phyloP scores from a whole-genome alignment of 257 asterid species.

The Solanum clarkiae region DNA sequence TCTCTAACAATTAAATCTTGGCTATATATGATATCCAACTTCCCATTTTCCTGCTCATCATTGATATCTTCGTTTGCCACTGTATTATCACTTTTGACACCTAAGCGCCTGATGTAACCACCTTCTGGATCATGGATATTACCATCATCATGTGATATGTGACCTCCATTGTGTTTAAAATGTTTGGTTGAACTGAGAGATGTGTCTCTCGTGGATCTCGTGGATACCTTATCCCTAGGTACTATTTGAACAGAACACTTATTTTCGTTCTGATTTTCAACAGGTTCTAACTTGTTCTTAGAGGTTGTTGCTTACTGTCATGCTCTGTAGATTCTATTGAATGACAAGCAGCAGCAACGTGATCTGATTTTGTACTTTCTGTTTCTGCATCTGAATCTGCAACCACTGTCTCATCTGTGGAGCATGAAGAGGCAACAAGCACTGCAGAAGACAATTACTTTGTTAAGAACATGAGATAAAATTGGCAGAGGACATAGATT shows the following conservation, averaged over 20 bases:
- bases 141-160: conserved; percentile 18
- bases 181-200: background rate
- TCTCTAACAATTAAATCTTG: conserved; percentile 67
- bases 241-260: conserved; percentile 2
- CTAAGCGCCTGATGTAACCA: conserved; percentile 8
- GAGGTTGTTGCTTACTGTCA: conserved; percentile 16
- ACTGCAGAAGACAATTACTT: conserved; percentile 33
- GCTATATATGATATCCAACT: conserved; percentile 62
- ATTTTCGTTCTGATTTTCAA: conserved; percentile 21
- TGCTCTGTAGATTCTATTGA: conserved; percentile 33
- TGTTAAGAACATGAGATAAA: background rate
- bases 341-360: conserved; percentile 17
- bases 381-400: conserved; percentile 84
- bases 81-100: conserved; percentile 17
- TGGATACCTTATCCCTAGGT: conserved; percentile 16
- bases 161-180: conserved; percentile 1
- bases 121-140: conserved; percentile 6
- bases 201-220: conserved; percentile 3
- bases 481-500: background rate
- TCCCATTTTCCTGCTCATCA: conserved; percentile 36
- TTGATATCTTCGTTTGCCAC: conserved; percentile 21
- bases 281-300: conserved; percentile 22
- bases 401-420: conserved; percentile 93
- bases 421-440: conserved; percentile 80
- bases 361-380: conserved; percentile 62